Percentiles rank a stretch among this genome's conserved stretches.
These are phyloP conservation scores for Mycena haematopus DNA, from an alignment of 768 basidiomycete species.

Conservation along the genomic window DNA sequence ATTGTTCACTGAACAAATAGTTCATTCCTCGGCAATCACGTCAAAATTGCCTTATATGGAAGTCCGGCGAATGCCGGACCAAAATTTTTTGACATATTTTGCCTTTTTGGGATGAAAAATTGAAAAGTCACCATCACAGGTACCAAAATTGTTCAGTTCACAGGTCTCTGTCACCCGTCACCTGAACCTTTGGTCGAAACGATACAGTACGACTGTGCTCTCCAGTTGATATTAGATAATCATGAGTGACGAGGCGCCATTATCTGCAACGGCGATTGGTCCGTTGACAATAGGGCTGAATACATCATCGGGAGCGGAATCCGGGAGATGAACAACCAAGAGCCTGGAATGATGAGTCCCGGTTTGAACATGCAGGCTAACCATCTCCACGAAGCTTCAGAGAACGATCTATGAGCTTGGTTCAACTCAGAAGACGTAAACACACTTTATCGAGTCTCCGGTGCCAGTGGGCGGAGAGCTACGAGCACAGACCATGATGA, in stretches of 20 bases:
- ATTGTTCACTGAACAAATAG: too few species aligned
- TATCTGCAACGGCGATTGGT: not conserved
- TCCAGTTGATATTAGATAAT: not conserved
- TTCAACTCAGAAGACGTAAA: not conserved
- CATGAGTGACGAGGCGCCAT: too few species aligned
- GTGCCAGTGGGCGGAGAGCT: not conserved
- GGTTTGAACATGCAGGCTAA: not conserved
- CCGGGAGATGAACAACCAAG: not conserved
- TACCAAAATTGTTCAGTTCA: too few species aligned
- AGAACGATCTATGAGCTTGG: not conserved
- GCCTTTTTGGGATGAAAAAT: too few species aligned
- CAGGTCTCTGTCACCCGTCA: too few species aligned
- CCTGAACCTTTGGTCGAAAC: too few species aligned
- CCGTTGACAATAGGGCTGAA: not conserved
- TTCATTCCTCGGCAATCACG: too few species aligned
- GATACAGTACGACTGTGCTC: not conserved
- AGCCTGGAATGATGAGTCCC: not conserved
- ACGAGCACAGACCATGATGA: not conserved
- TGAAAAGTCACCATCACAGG: too few species aligned
- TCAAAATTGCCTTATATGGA: too few species aligned
- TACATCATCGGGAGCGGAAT: not conserved
- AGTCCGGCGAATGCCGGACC: too few species aligned
- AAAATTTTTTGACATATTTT: too few species aligned
- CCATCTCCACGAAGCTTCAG: not conserved
- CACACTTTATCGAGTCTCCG: not conserved